Percentiles rank a stretch among this genome's conserved stretches.
Evolutionary conservation across 2,329 filamentous ascomycete genomes (phyloP).

Genomic region (Cladophialophora chaetospira): DNA sequence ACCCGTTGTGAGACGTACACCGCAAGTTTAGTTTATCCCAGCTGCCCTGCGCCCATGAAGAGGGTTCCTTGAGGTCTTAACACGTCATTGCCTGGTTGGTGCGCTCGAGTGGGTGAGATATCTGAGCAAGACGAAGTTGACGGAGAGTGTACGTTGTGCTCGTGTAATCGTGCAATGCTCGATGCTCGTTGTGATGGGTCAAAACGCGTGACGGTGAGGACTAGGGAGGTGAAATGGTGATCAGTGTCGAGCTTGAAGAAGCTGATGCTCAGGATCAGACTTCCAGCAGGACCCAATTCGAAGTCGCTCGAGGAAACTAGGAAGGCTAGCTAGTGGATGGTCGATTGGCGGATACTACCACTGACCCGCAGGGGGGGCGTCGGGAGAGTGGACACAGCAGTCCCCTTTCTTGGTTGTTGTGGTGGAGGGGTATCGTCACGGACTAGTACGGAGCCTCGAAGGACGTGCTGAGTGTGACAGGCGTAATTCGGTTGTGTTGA

Average conservation of each 20-base stretch:
- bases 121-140: not conserved
- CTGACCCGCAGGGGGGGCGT: conserved; percentile 31
- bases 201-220: conserved; percentile 8
- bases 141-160: not conserved
- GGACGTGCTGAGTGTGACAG: conserved; percentile 24
- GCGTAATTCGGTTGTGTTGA: conserved; percentile 29
- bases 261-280: conserved; percentile 20
- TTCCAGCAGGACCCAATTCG: conserved; percentile 18
- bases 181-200: not conserved
- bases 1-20: conserved; percentile 1
- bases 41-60: conserved; percentile 18
- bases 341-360: conserved; percentile 24
- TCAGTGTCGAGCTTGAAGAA: conserved; percentile 19
- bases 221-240: conserved; percentile 20
- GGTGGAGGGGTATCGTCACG: conserved; percentile 11
- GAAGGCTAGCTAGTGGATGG: conserved; percentile 21
- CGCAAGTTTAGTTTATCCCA: conserved; percentile 2
- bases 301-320: conserved; percentile 27
- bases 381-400: conserved; percentile 30
- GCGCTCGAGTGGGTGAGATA: not conserved
- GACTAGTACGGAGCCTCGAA: conserved; percentile 19
- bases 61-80: conserved; percentile 13
- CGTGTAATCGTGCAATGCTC: not conserved
- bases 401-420: conserved; percentile 28
- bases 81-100: conserved; percentile 25